phyloP scores from a whole-genome alignment of 169 alveolate species.

The Fabrea salina region DNA sequence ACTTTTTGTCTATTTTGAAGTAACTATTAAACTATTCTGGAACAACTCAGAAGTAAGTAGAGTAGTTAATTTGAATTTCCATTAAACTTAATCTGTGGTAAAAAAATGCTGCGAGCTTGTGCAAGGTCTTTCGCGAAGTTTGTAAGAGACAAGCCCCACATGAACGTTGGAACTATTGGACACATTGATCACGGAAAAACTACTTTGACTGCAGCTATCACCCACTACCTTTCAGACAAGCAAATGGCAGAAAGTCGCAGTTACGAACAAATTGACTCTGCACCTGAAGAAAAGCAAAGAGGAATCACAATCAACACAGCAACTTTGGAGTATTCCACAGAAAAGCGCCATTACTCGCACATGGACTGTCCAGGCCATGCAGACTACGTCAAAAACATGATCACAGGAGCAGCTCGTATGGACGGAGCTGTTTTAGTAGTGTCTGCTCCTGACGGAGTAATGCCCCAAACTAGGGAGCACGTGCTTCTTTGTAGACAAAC shows the following conservation, averaged over 20 bases:
- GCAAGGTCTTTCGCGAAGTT: conserved; percentile 28
- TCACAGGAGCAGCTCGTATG: conserved; percentile 95
- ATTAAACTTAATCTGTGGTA: too few relatives aligned
- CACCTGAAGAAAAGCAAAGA: conserved; percentile 96
- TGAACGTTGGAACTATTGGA: conserved; percentile 60
- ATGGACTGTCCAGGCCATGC: conserved; percentile 98
- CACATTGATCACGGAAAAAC: conserved; percentile 98
- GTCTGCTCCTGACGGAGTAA: conserved; percentile 95
- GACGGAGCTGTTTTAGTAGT: conserved; percentile 95
- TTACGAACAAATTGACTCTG: conserved; percentile 9
- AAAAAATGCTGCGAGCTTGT: too few relatives aligned
- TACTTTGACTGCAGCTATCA: conserved; percentile 64
- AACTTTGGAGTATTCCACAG: conserved; percentile 88
- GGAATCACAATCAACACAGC: conserved; percentile 98
- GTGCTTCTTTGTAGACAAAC: conserved; percentile 87
- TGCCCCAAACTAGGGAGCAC: conserved; percentile 88
- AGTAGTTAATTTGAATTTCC: too few relatives aligned
- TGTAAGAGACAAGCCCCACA: conserved; percentile 29
- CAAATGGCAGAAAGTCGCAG: neutral
- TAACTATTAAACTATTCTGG: too few relatives aligned
- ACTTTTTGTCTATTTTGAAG: too few relatives aligned
- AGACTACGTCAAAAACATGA: conserved; percentile 96
- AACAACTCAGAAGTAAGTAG: too few relatives aligned
- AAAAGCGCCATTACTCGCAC: conserved; percentile 92
- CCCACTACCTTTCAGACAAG: neutral